phyloP scores from a whole-genome alignment of 805 yeast species.

The Pichia insulana region DNA sequence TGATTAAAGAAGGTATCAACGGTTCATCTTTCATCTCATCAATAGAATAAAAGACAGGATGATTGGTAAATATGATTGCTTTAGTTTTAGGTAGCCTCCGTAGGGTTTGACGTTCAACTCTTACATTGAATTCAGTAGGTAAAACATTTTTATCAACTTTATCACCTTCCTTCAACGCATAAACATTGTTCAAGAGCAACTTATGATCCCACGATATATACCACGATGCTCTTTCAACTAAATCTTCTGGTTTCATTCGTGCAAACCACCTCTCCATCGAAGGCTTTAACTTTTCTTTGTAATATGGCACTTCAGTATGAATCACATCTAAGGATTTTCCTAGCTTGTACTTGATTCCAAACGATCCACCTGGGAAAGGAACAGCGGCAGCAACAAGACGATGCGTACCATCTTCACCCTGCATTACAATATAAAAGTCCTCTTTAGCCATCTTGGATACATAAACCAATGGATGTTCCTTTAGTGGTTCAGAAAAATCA shows the following conservation, averaged over 20 bases:
- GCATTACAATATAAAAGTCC: conserved; percentile 58
- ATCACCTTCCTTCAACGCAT: conserved; percentile 39
- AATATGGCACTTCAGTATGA: conserved; percentile 63
- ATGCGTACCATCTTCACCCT: conserved; percentile 47
- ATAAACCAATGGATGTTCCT: conserved; percentile 54
- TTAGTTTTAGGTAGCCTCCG: conserved; percentile 55
- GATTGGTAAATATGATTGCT: conserved; percentile 68
- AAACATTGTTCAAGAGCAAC: conserved; percentile 46
- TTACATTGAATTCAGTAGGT: conserved; percentile 50
- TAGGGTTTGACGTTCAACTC: conserved; percentile 68
- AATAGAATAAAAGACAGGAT: conserved; percentile 68
- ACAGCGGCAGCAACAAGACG: conserved; percentile 67
- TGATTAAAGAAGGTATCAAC: conserved; percentile 54
- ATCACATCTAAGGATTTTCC: conserved; percentile 57
- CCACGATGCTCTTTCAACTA: conserved; percentile 72
- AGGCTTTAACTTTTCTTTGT: conserved; percentile 51
- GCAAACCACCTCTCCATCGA: conserved; percentile 72
- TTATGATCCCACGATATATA: conserved; percentile 68
- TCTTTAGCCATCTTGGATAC: conserved; percentile 67
- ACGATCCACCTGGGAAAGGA: conserved; percentile 73
- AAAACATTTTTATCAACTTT: conserved; percentile 35
- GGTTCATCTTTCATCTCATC: conserved; percentile 83
- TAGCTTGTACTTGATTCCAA: conserved; percentile 50
- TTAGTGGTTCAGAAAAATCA: conserved; percentile 51
- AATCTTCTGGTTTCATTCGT: conserved; percentile 48